Conservation (phyloP, 768 basidiomycete genomes). For the Tephrocybe sp. region DNA sequence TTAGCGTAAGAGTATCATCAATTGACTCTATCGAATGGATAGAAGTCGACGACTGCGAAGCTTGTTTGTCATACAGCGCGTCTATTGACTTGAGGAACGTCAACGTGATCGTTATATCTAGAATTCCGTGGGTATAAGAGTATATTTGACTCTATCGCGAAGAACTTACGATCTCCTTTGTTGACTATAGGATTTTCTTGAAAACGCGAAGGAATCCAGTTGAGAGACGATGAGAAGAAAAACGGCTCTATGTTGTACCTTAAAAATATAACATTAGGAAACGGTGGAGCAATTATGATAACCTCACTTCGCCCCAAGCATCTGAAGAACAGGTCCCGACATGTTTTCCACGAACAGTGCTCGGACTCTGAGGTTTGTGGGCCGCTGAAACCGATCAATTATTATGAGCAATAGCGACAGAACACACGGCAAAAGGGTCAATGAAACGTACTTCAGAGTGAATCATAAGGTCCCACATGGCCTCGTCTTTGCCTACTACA, state of each 20-base stretch:
- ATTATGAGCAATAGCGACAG: too few species aligned
- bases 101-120: conserved; percentile 59
- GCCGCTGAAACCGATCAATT: too few species aligned
- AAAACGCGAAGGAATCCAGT: conserved; percentile 69
- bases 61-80: conserved; percentile 13
- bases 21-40: conserved; percentile 8
- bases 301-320: conserved; percentile 57
- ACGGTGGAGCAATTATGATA: background rate
- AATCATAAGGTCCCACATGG: conserved; percentile 41
- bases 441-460: conserved; percentile 31
- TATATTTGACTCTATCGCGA: background rate
- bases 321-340: conserved; percentile 53
- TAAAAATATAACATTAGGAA: background rate
- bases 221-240: conserved; percentile 64
- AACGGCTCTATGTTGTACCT: conserved; percentile 66
- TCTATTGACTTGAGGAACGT: conserved; percentile 52
- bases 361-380: conserved; percentile 40
- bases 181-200: conserved; percentile 44
- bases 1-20: conserved; percentile 17
- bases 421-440: background rate
- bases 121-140: background rate
- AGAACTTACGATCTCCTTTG: conserved; percentile 52
- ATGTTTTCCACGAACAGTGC: conserved; percentile 55
- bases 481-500: conserved; percentile 22
- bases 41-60: conserved; percentile 4